phyloP scores from a whole-genome alignment of 192 early-diverging fungal genomes.

The Dimargaris verticillata region DNA sequence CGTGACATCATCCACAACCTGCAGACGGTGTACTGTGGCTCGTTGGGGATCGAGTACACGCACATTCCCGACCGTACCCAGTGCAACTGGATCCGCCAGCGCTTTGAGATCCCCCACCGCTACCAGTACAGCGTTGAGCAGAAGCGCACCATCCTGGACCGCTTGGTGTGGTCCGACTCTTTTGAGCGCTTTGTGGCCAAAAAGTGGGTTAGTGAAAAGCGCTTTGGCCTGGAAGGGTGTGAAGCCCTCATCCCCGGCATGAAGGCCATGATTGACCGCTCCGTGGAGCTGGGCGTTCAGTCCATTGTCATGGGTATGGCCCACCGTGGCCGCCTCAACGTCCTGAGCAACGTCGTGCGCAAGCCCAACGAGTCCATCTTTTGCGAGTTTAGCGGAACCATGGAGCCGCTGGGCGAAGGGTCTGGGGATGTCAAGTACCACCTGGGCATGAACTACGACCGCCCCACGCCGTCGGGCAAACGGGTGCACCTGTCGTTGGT shows the following conservation, averaged over 20 bases:
- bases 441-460: constrained; percentile 86
- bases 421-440: constrained; percentile 95
- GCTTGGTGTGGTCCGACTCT: constrained; percentile 89
- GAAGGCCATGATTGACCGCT: constrained; percentile 93
- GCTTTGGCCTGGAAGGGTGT: constrained; percentile 95
- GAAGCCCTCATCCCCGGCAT: constrained; percentile 95
- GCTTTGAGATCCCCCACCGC: constrained; percentile 79
- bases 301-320: constrained; percentile 98
- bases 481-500: constrained; percentile 93
- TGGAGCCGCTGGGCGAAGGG: constrained; percentile 78
- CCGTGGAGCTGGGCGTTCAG: constrained; percentile 88
- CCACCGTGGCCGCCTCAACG: constrained; percentile 96
- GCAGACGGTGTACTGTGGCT: constrained; percentile 75
- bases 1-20: constrained; percentile 77
- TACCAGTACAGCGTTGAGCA: constrained; percentile 80
- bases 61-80: constrained; percentile 91
- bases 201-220: constrained; percentile 94
- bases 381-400: constrained; percentile 84
- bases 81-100: constrained; percentile 92
- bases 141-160: constrained; percentile 84
- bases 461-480: constrained; percentile 91
- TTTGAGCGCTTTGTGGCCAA: constrained; percentile 93
- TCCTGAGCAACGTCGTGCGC: constrained; percentile 95
- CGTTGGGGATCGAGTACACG: constrained; percentile 95
- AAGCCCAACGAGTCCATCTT: constrained; percentile 98